Percentiles rank a stretch among this genome's conserved stretches.
Evolutionary conservation across 768 basidiomycete genomes (phyloP).

Genomic region (Auriscalpium vulgare): DNA sequence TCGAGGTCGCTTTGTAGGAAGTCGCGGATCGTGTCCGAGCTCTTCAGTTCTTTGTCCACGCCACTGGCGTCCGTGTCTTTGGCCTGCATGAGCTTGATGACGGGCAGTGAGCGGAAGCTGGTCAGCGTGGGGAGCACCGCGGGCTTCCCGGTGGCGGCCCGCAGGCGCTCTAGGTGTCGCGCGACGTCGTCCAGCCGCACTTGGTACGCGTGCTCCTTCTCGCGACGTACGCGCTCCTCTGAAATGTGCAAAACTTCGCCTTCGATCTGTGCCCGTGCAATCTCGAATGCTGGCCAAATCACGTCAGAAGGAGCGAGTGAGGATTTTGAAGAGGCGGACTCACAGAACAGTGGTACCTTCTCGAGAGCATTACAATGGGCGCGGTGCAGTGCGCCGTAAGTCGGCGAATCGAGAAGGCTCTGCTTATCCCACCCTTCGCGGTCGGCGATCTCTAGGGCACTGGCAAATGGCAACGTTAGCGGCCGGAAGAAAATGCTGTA

Average conservation of each 20-base stretch:
- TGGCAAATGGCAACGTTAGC: not conserved
- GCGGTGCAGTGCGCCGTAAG: not conserved
- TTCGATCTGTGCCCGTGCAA: constrained; percentile 17
- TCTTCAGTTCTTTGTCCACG: constrained; percentile 18
- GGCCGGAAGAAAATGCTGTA: not conserved
- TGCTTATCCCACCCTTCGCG: not conserved
- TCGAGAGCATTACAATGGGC: not conserved
- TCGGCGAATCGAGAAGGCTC: not conserved
- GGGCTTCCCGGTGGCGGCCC: constrained; percentile 18
- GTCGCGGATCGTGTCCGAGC: constrained; percentile 21
- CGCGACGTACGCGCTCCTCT: constrained; percentile 21
- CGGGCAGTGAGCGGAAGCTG: constrained; percentile 42
- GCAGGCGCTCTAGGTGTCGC: constrained; percentile 38
- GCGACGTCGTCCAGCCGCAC: constrained; percentile 28
- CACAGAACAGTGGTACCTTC: not conserved
- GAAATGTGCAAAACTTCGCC: constrained; percentile 22
- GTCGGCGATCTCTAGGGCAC: not conserved
- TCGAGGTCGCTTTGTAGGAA: constrained; percentile 37
- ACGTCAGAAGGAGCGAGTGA: not conserved
- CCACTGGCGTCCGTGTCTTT: constrained; percentile 8
- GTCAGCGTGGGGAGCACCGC: constrained; percentile 35
- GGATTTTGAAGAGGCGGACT: not conserved
- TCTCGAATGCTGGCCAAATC: constrained; percentile 25
- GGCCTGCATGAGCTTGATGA: constrained; percentile 29
- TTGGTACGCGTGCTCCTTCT: constrained; percentile 21